Evolutionary conservation across 768 basidiomycete genomes (phyloP).

Genomic region (Hericium erinaceus): DNA sequence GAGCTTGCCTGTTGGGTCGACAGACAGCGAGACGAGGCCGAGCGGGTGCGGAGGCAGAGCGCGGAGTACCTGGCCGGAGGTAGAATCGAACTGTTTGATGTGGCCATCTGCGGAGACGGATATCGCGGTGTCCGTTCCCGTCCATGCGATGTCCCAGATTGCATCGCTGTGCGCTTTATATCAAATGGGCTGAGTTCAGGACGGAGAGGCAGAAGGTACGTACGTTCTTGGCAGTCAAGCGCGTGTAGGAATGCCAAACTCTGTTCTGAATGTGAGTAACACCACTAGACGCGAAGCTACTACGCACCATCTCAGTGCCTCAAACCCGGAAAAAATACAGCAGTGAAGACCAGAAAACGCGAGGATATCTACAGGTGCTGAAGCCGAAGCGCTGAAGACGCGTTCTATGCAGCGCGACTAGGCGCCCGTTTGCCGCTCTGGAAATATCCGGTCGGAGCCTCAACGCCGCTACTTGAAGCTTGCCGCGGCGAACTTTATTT

Average conservation of each 20-base stretch:
- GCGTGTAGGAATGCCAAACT: conserved; percentile 69
- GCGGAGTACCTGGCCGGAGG: conserved; percentile 50
- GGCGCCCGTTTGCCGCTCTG: conserved; percentile 19
- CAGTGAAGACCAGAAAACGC: not conserved
- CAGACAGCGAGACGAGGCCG: conserved; percentile 75
- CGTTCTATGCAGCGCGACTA: not conserved
- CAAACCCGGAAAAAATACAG: too few species aligned
- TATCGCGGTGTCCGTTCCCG: conserved; percentile 42
- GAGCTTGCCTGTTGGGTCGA: conserved; percentile 50
- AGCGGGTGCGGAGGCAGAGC: conserved; percentile 71
- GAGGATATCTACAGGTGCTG: conserved; percentile 4
- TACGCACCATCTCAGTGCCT: not conserved
- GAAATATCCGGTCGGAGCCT: conserved; percentile 44
- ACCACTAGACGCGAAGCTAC: too few species aligned
- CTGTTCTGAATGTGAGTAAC: conserved; percentile 20
- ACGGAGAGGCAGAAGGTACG: conserved; percentile 15
- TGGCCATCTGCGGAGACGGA: conserved; percentile 75
- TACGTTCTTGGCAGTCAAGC: conserved; percentile 74
- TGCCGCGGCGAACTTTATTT: conserved; percentile 38
- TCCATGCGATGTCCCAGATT: conserved; percentile 74
- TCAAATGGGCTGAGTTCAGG: conserved; percentile 20
- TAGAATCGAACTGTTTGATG: conserved; percentile 63
- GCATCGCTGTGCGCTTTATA: conserved; percentile 68
- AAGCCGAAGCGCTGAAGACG: not conserved
- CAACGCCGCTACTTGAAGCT: conserved; percentile 29